Evolutionary conservation across 2,329 filamentous ascomycete species (phyloP), one percentile per base, ranked within the genome.

Genomic region (Penicillium sp.): DNA sequence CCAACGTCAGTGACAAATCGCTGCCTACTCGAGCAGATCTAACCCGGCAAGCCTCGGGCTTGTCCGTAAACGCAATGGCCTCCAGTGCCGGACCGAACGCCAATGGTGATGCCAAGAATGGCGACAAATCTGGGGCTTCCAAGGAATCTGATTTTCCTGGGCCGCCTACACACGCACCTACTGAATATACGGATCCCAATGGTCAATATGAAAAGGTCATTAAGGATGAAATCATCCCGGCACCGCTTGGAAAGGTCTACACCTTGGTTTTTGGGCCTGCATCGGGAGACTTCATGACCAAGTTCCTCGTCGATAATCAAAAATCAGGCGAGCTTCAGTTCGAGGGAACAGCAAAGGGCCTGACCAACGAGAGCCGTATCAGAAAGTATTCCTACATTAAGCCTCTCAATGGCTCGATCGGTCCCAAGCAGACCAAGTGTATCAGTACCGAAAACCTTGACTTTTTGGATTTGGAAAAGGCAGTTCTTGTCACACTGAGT

Each of bases 371-470:
- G 14, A 87, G 84, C 69, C 87, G 84, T 64, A 78, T 79, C 3
- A 81, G 90, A 37, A 81, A 74, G 16, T 95, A 85, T 65, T 85
- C 83, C 1, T 98, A 96, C 66, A 95, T 95, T 70, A 97, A 96
- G 66, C 93, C 93, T 1, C 74, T 98, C 2, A 79, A 84, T 58
- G 87, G 77, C 2, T 77, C 87, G 1, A 91, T 98, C 55, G 93
- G 93, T 0, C 93, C 93, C 0, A 93, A 80, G 65, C 88, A 95
- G 71, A 98, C 93, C 10, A 96, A 95, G 64, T 98, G 93, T 67
- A 85, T 94, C 48, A 89, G 89, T 40, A 86, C 82, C 0, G 89
- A 95, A 69, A 86, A 78, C 4, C 64, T 98, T n/a, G 90, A 97
- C 50, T 76, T 79, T 37, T 75, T 94, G 24, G 91, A 98, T 64